Evolutionary conservation across 2,329 filamentous ascomycete species (phyloP).

Genomic region (Mollisiaceae sp.): DNA sequence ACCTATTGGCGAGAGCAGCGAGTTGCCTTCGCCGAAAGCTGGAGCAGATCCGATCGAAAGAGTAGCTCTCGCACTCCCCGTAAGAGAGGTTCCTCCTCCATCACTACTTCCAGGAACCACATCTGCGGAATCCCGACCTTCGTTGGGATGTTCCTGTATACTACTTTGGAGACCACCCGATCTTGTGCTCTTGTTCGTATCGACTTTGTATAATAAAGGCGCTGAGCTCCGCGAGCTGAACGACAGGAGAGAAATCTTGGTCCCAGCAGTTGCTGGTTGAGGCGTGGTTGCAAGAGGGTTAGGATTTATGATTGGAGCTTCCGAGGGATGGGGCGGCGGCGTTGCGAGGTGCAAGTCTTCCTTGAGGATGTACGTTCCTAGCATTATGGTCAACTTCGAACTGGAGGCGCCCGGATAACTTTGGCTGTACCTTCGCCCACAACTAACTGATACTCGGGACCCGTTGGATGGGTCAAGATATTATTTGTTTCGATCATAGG

Average conservation of each 20-base stretch:
- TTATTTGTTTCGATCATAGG: conserved; percentile 96
- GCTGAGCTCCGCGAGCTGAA: conserved; percentile 44
- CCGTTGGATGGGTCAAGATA: conserved; percentile 77
- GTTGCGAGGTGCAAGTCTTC: conserved; percentile 93
- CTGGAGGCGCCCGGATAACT: conserved; percentile 18
- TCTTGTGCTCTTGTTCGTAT: conserved; percentile 56
- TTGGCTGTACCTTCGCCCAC: conserved; percentile 80
- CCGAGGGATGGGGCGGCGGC: conserved; percentile 92
- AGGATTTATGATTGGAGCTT: conserved; percentile 83
- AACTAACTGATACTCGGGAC: conserved; percentile 85
- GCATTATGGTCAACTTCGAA: conserved; percentile 25
- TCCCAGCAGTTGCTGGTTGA: conserved; percentile 82
- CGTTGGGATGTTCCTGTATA: conserved; percentile 66
- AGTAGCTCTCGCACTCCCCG: conserved; percentile 44
- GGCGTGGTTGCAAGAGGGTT: conserved; percentile 90
- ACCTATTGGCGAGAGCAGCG: conserved; percentile 65
- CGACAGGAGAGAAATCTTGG: conserved; percentile 76
- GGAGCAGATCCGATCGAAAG: conserved; percentile 53
- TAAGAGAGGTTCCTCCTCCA: conserved; percentile 59
- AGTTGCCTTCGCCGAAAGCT: conserved; percentile 86
- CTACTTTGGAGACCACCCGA: conserved; percentile 51
- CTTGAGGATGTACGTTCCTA: conserved; percentile 87
- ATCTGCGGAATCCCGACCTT: conserved; percentile 65
- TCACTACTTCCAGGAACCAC: conserved; percentile 61
- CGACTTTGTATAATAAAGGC: conserved; percentile 59